A percentile compares a stretch with the other conserved stretches of the same genome.
phyloP scores from a whole-genome alignment of 148 eudicot genomes.

The Silene latifolia region DNA sequence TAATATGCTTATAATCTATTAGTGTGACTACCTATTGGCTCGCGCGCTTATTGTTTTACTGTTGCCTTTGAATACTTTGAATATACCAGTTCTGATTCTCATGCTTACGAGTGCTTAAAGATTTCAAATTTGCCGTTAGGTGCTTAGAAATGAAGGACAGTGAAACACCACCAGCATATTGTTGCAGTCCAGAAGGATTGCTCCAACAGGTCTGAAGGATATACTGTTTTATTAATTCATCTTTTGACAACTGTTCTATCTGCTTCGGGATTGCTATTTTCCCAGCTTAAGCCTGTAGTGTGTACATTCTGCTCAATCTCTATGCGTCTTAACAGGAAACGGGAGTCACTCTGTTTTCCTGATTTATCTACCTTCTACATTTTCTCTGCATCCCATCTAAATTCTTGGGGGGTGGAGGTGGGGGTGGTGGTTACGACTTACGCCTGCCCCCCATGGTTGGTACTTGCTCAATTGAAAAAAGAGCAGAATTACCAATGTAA shows the following conservation, averaged over 20 bases:
- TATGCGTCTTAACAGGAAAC: neutral
- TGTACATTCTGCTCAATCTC: neutral
- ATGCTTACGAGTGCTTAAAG: constrained; percentile 4
- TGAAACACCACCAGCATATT: constrained; percentile 38
- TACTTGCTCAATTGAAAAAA: neutral
- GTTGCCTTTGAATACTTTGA: constrained; percentile 6
- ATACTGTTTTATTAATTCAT: neutral
- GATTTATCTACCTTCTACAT: neutral
- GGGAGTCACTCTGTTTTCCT: neutral
- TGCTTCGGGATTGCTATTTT: neutral
- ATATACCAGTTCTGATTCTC: neutral
- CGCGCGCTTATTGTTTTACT: neutral
- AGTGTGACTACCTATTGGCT: neutral
- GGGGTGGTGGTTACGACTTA: no score
- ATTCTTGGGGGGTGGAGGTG: no score
- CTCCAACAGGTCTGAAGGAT: constrained; percentile 44
- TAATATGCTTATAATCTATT: constrained; percentile 2
- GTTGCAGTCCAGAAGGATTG: constrained; percentile 60
- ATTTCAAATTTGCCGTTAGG: constrained; percentile 24
- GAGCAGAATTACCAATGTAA: no score
- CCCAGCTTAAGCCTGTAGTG: no score
- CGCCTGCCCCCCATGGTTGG: neutral
- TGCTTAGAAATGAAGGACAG: constrained; percentile 64
- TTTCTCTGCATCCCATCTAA: neutral
- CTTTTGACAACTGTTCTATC: neutral